These are phyloP conservation scores for Histomonas meleagridis DNA, from an alignment of 208 protist genomes.

Conservation along the genomic window DNA sequence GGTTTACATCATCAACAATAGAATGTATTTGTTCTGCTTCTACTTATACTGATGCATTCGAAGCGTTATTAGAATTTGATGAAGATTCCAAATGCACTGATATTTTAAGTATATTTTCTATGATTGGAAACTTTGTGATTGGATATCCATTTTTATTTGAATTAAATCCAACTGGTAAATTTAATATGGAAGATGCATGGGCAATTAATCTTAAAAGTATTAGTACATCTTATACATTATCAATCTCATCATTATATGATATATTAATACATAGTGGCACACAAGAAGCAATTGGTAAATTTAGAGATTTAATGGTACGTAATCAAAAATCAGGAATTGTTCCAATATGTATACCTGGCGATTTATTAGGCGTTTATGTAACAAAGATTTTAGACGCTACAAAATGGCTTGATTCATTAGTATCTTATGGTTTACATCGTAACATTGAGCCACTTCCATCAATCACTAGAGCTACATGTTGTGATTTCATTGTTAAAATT, in stretches of 20 bases:
- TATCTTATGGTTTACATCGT: background rate
- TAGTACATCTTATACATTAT: background rate
- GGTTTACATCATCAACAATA: background rate
- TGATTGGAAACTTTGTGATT: background rate
- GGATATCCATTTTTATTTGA: background rate
- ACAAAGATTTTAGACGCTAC: background rate
- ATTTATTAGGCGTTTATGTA: background rate
- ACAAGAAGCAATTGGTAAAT: background rate
- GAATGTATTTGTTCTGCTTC: background rate
- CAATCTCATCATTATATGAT: background rate
- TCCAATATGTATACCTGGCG: background rate
- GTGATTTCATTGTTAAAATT: background rate
- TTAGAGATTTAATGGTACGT: background rate
- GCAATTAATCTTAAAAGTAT: background rate
- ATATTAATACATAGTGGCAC: background rate
- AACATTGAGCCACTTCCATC: background rate
- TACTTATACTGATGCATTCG: background rate
- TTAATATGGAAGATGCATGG: background rate
- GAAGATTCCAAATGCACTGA: too few relatives aligned
- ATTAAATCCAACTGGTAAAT: background rate
- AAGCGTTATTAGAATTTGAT: background rate
- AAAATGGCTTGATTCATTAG: background rate
- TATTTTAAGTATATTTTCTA: background rate
- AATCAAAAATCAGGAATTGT: background rate
- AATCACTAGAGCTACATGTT: background rate